These are phyloP conservation scores for Globisporangium canariense DNA, from an alignment of 352 stramenopile genomes.

Conservation along the genomic window DNA sequence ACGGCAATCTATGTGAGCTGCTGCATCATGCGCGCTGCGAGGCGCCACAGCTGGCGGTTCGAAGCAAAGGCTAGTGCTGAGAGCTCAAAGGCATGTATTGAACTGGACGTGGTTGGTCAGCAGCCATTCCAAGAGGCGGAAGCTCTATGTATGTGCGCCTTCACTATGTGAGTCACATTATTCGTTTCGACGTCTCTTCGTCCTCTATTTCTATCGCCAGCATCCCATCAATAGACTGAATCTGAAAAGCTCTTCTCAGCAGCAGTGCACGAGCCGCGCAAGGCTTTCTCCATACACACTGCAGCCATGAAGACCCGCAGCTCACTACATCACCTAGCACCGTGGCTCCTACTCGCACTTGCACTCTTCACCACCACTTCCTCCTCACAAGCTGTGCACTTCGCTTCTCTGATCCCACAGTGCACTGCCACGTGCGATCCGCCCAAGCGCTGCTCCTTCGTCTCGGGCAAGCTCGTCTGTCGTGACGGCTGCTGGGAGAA, in stretches of 20 bases:
- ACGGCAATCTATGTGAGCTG: conserved; percentile 6
- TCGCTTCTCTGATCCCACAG: not conserved
- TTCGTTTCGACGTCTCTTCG: no score
- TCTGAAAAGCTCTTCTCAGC: no score
- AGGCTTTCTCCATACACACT: no score
- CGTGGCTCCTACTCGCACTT: not conserved
- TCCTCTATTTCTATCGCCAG: no score
- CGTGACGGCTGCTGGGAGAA: not conserved
- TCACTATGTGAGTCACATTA: no score
- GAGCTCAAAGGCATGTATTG: not conserved
- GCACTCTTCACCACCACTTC: not conserved
- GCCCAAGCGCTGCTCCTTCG: conserved; percentile 1
- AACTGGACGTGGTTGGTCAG: not conserved
- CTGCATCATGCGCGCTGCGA: not conserved
- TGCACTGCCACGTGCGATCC: not conserved
- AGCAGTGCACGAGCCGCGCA: no score
- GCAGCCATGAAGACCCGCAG: not conserved
- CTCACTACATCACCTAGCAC: not conserved
- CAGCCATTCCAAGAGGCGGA: not conserved
- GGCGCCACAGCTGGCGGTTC: not conserved
- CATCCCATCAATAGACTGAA: no score
- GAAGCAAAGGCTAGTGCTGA: not conserved
- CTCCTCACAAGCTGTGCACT: not conserved
- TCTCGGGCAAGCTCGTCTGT: not conserved
- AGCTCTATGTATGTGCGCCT: no score